A percentile compares a stretch with the other conserved stretches of the same genome.
Conservation (phyloP, 2,329 filamentous ascomycete species). For the Trichoderma sp. region DNA sequence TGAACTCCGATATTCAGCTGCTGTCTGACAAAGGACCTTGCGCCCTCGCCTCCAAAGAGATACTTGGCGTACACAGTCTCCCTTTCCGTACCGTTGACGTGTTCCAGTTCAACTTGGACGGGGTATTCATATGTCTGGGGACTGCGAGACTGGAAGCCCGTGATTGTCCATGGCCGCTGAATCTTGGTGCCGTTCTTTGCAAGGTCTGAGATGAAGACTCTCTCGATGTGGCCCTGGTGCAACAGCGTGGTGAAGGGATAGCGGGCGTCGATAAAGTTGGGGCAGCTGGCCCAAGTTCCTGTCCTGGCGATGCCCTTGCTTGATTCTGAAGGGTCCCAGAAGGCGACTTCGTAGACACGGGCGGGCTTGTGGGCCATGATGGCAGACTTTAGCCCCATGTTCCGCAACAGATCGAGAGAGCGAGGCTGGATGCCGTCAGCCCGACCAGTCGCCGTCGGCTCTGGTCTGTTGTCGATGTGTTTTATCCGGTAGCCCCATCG, state of each 20-base stretch:
- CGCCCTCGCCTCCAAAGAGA: constrained; percentile 68
- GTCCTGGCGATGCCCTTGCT: constrained; percentile 60
- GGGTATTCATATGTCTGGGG: constrained; percentile 63
- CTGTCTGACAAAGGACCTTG: constrained; percentile 62
- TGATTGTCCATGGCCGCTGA: constrained; percentile 64
- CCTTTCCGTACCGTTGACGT: constrained; percentile 66
- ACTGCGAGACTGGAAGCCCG: constrained; percentile 57
- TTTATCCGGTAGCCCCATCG: constrained; percentile 95
- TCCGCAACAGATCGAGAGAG: constrained; percentile 79
- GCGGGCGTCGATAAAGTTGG: constrained; percentile 72
- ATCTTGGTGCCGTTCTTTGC: constrained; percentile 58
- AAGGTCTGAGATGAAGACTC: constrained; percentile 65
- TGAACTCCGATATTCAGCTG: constrained; percentile 68
- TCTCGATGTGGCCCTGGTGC: constrained; percentile 69
- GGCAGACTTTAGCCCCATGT: constrained; percentile 82
- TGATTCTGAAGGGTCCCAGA: constrained; percentile 63
- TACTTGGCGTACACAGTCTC: constrained; percentile 70
- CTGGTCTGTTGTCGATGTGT: constrained; percentile 86
- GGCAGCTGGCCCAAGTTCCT: constrained; percentile 81
- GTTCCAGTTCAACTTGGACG: constrained; percentile 72
- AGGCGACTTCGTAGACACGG: constrained; percentile 75
- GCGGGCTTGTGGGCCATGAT: constrained; percentile 87
- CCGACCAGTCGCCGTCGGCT: constrained; percentile 79
- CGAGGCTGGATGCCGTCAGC: constrained; percentile 91
- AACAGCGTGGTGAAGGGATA: constrained; percentile 69